These are phyloP conservation scores for Podospora bellae-mahoneyi DNA, from an alignment of 495 filamentous ascomycete species.

Conservation along the genomic window DNA sequence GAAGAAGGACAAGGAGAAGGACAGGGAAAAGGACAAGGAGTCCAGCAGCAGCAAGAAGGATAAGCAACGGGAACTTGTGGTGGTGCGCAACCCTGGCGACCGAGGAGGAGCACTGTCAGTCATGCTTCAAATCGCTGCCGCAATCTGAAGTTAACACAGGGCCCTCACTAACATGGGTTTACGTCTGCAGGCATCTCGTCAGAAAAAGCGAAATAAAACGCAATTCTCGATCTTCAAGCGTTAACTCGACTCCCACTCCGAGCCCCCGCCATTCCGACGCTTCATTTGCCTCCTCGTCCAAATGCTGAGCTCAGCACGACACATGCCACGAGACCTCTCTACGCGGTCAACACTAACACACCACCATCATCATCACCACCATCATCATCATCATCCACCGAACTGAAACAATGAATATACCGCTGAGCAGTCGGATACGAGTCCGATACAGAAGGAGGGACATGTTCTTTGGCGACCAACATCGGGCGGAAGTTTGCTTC, in stretches of 20 bases:
- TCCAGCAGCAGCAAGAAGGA: constrained; percentile 20
- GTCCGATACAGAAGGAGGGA: background rate
- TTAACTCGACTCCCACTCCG: background rate
- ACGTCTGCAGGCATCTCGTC: constrained; percentile 13
- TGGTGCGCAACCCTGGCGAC: constrained; percentile 35
- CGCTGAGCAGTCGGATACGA: background rate
- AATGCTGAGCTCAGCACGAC: background rate
- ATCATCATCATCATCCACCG: background rate
- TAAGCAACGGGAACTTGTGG: constrained; percentile 34
- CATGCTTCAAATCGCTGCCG: constrained; percentile 33
- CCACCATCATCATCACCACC: background rate
- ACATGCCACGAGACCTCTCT: background rate
- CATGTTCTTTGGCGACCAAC: background rate
- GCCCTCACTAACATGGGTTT: constrained; percentile 3
- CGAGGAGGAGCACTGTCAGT: constrained; percentile 36
- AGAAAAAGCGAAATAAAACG: constrained; percentile 10
- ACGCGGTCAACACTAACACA: background rate
- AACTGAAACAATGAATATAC: background rate
- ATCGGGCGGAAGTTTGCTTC: background rate
- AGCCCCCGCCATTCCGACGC: background rate
- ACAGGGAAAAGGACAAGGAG: constrained; percentile 17
- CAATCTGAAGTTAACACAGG: constrained; percentile 21
- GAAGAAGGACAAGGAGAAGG: constrained; percentile 34
- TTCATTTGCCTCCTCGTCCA: background rate
- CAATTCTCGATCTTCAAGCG: background rate